Evolutionary conservation across 169 alveolate genomes (phyloP).

Genomic region (Plasmodium sp.): DNA sequence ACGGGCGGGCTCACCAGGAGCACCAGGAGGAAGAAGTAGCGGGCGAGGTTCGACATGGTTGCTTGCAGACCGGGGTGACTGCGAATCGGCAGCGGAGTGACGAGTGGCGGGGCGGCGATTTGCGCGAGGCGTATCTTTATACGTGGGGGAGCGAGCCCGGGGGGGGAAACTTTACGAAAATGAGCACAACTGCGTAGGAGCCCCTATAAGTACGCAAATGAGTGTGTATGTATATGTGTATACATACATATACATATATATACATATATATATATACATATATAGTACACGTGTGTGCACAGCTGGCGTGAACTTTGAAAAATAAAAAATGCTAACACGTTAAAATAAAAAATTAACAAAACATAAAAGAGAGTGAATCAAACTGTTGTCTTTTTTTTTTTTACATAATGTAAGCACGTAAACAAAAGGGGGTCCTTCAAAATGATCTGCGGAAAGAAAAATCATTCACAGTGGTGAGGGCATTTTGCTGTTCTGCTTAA

Average conservation of each 20-base stretch:
- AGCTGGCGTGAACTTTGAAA: background rate
- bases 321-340: background rate
- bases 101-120: background rate
- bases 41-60: constrained; percentile 10
- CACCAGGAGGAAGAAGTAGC: background rate
- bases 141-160: background rate
- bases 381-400: background rate
- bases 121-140: background rate
- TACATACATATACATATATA: background rate
- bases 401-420: background rate
- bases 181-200: background rate
- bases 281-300: background rate
- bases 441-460: background rate
- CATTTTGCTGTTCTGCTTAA: background rate
- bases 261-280: background rate
- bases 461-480: background rate
- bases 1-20: constrained; percentile 5
- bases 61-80: background rate
- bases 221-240: no score
- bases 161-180: background rate
- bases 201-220: background rate
- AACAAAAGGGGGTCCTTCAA: background rate
- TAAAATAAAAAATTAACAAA: background rate
- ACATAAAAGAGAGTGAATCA: background rate
- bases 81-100: background rate